A percentile compares a stretch with the other conserved stretches of the same genome.
Evolutionary conservation across 1,139 yeast genomes (phyloP).

Genomic region (Martiniozyma asiatica): DNA sequence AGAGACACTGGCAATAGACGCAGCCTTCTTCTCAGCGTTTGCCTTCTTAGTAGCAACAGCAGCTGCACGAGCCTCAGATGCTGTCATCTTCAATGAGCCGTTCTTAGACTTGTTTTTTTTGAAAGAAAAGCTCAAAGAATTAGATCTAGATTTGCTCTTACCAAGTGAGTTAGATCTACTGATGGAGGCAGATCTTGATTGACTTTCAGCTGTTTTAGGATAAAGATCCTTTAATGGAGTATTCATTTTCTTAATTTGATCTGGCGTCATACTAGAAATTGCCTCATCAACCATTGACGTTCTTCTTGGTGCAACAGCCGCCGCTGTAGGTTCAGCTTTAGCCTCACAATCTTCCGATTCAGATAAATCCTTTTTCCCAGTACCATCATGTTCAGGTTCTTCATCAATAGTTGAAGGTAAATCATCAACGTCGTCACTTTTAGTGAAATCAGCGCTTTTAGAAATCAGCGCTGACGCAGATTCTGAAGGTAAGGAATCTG

Average conservation of each 20-base stretch:
- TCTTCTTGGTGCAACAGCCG: slow-evolving; percentile 13
- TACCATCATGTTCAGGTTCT: slow-evolving; percentile 5
- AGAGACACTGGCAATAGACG: too few species aligned
- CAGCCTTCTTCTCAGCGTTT: too few species aligned
- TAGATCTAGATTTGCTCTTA: slow-evolving; percentile 16
- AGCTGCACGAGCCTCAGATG: slow-evolving; percentile 5
- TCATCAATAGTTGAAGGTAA: slow-evolving; percentile 11
- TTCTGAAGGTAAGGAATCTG: too few species aligned
- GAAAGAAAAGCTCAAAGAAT: slow-evolving; percentile 9
- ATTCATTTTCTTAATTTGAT: slow-evolving; percentile 18
- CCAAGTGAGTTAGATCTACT: slow-evolving; percentile 12
- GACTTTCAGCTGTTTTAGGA: slow-evolving; percentile 1
- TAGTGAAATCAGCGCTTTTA: too few species aligned
- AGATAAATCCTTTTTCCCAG: background rate
- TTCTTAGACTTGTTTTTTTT: slow-evolving; percentile 9
- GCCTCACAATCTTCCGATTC: slow-evolving; percentile 1
- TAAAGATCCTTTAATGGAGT: slow-evolving; percentile 12
- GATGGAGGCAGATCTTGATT: slow-evolving; percentile 7
- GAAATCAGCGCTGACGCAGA: too few species aligned
- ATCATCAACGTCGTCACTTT: too few species aligned
- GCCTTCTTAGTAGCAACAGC: slow-evolving; percentile 1
- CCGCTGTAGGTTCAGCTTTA: background rate
- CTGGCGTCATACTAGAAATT: slow-evolving; percentile 16
- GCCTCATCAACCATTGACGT: slow-evolving; percentile 23
- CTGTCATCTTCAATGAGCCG: slow-evolving; percentile 8